Evolutionary conservation across 768 basidiomycete species (phyloP), one percentile per base, ranked within the genome.

Genomic region (Hygrocybe coccinea): DNA sequence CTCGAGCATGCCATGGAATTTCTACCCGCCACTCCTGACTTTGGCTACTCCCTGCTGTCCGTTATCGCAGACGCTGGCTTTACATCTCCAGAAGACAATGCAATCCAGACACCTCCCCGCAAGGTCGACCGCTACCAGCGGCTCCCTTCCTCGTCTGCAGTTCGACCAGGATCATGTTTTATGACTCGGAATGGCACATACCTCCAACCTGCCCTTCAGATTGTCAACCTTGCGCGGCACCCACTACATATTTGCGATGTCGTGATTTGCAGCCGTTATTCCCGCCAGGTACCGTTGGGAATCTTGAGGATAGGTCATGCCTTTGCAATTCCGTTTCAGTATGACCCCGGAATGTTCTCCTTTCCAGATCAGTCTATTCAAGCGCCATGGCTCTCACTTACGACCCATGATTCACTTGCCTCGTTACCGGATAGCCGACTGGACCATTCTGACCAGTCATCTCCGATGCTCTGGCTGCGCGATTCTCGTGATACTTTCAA

Each of bases 51-150:
- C 48, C 61, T 62, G 22, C 65, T 51, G 15, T 36, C 50, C 34
- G 14, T 6, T 21, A 41, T 46, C 3, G 22, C 64, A 15, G 53
- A 52, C 22, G 65, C 62, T 25, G 68, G 69, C 61, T 57, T 62
- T n/a, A 72, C 69, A 41, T 69, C 72, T 7, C 69, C 72, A 54
- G 75, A 76, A 64, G 74, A 73, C 63, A 72, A 76, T 65, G n/a
- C n/a, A n/a, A n/a, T n/a, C n/a, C n/a, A n/a, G n/a, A 76, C 74
- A 36, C 76, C 75, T 34, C 60, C 65, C 56, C 62, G 65, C 56
- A 58, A 60, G 41, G 21, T 15, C 46, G 24, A 63, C 60, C 62
- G 29, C 29, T 8, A 8, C 29, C 29, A n/a, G n/a, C n/a, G n/a
- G 29, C 8, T 29, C 8, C 29, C 29, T 29, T 29, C 29, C 29